phyloP scores from a whole-genome alignment of 441 rosid species.

The Metrosideros polymorpha region DNA sequence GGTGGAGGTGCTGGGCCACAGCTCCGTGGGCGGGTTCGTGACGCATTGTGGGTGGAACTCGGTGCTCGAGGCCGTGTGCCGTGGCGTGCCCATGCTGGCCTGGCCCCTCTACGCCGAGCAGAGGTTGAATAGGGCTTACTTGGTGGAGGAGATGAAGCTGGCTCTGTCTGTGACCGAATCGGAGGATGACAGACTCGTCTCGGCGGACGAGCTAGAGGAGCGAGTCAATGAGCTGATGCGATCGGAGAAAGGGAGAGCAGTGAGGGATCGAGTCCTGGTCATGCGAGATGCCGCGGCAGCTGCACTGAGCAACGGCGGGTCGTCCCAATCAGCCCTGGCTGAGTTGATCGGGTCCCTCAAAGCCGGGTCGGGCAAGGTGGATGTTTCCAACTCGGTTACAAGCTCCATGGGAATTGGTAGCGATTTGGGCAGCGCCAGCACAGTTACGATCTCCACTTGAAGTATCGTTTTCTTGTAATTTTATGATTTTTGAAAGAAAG shows the following conservation, averaged over 20 bases:
- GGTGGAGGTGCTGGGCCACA: not conserved
- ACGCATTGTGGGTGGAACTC: conserved; percentile 13
- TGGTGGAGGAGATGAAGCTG: conserved; percentile 1
- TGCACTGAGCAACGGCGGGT: not conserved
- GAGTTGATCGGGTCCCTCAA: not conserved
- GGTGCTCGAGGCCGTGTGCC: not conserved
- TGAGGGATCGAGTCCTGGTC: not conserved
- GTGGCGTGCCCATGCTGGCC: not conserved
- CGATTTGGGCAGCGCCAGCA: not conserved
- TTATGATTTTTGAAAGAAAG: no score
- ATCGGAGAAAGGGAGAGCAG: not conserved
- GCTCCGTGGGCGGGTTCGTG: conserved; percentile 2
- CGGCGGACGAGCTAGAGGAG: conserved; percentile 1
- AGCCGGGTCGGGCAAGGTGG: not conserved
- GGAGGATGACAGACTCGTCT: not conserved
- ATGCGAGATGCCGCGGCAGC: not conserved
- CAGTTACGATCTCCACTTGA: not conserved
- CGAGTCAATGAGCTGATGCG: conserved; percentile 5
- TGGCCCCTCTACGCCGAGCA: conserved; percentile 5
- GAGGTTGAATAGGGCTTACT: not conserved
- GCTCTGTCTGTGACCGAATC: not conserved
- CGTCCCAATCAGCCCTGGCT: not conserved
- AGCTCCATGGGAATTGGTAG: not conserved
- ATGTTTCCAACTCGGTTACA: not conserved
- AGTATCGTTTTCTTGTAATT: no score